Evolutionary conservation across 352 stramenopile species (phyloP).

Genomic region (Phytophthora cryptogea): DNA sequence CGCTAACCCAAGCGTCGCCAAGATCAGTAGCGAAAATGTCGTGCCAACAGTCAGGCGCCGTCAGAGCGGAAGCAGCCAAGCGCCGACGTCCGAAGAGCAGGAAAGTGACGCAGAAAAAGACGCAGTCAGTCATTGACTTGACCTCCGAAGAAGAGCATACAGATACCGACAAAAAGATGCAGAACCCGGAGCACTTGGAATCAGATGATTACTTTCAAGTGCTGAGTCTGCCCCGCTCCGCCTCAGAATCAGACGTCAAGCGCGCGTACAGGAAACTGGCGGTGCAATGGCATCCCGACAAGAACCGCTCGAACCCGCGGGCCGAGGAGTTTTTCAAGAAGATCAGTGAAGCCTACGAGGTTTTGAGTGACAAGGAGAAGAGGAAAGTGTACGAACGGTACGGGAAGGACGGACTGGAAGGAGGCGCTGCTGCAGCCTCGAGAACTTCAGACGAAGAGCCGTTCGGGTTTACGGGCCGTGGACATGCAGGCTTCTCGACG

Average conservation of each 20-base stretch:
- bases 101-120: slow-evolving; percentile 10
- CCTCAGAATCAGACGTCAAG: slow-evolving; percentile 61
- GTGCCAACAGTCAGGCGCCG: slow-evolving; percentile 6
- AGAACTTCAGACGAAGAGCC: slow-evolving; percentile 10
- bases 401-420: slow-evolving; percentile 40
- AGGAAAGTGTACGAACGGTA: slow-evolving; percentile 56
- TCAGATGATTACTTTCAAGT: slow-evolving; percentile 81
- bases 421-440: background rate
- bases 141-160: slow-evolving; percentile 11
- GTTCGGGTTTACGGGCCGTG: slow-evolving; percentile 33
- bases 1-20: slow-evolving; percentile 7
- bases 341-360: slow-evolving; percentile 90
- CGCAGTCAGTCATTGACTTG: slow-evolving; percentile 25
- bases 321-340: slow-evolving; percentile 92
- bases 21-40: slow-evolving; percentile 23
- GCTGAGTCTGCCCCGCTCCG: slow-evolving; percentile 45
- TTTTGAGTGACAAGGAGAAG: slow-evolving; percentile 79
- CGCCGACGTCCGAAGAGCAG: slow-evolving; percentile 3
- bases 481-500: slow-evolving; percentile 38
- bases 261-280: slow-evolving; percentile 70
- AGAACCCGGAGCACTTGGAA: slow-evolving; percentile 48
- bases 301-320: slow-evolving; percentile 81
- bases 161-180: slow-evolving; percentile 5
- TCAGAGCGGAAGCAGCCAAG: slow-evolving; percentile 18
- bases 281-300: slow-evolving; percentile 94